Percentiles rank a stretch among this genome's conserved stretches.
Evolutionary conservation across 805 yeast genomes (phyloP).

Genomic region (Suhomyces canberraensis): DNA sequence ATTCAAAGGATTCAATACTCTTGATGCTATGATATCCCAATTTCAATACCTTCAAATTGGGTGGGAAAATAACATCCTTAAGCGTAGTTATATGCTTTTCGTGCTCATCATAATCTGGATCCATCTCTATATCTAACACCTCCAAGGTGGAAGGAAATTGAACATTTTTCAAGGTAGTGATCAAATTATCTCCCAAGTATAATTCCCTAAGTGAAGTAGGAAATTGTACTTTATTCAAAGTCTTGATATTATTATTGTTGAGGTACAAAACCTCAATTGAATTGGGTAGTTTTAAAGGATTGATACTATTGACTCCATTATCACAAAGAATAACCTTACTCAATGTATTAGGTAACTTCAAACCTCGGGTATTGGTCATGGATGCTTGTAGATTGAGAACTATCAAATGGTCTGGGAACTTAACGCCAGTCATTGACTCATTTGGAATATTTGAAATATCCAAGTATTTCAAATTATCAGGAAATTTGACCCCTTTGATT

Average conservation of each 20-base stretch:
- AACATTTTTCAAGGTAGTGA: conserved; percentile 45
- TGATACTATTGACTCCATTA: conserved; percentile 44
- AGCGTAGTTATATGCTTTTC: conserved; percentile 41
- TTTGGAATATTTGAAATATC: conserved; percentile 43
- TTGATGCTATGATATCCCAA: conserved; percentile 40
- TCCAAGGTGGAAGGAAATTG: conserved; percentile 36
- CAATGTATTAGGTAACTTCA: conserved; percentile 35
- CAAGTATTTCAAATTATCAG: conserved; percentile 33
- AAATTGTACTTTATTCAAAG: conserved; percentile 40
- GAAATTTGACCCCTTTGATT: conserved; percentile 39
- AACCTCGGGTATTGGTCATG: conserved; percentile 44
- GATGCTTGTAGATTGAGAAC: conserved; percentile 40
- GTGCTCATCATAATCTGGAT: conserved; percentile 38
- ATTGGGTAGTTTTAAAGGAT: conserved; percentile 43
- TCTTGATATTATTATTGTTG: conserved; percentile 41
- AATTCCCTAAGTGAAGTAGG: conserved; percentile 34
- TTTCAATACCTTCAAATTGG: conserved; percentile 31
- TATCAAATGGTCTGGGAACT: conserved; percentile 38
- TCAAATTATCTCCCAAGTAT: conserved; percentile 39
- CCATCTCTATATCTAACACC: conserved; percentile 41
- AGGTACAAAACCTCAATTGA: conserved; percentile 36
- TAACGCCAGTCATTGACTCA: conserved; percentile 46
- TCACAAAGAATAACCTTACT: conserved; percentile 31
- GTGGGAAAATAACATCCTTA: conserved; percentile 41
- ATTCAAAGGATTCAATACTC: conserved; percentile 36